Evolutionary conservation across 192 early-diverging fungal genomes (phyloP), one percentile per base, ranked within the genome.

Genomic region (Gryganskiella cystojenkinii): DNA sequence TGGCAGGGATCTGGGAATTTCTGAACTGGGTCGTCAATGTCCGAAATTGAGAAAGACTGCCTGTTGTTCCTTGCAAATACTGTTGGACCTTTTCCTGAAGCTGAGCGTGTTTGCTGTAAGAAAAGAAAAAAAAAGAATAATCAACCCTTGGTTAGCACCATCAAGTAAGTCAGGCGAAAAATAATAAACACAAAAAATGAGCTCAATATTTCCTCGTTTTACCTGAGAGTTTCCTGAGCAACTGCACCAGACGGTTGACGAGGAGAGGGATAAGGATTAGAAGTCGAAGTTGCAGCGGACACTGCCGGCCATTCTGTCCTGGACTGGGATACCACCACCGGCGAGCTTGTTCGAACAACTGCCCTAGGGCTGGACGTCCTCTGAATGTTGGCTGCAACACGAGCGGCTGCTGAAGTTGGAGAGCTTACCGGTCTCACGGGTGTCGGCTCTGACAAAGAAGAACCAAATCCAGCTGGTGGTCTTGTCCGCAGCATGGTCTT

Each of bases 1-100:
- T 67, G 33, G 66, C 71, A 37, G 71, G 66, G 4, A 90, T 78
- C 14, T 52, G 60, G 17, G 72, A 71, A 25, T 83, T 83, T 25
- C 84, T 81, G 53, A 80, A 87, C 7, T 81, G 71, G 10, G 82
- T 73, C 4, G 82, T 90, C 4, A 90, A 33, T 20, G 76, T 70
- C 33, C 83, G 74, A 73, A 88, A 90, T 47, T 81, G 79, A 9
- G 80, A 66, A 4, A 88, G 53, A 28, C 81, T 83, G 6, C 70
- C 64, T 1, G 73, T 27, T 45, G 78, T 44, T 28, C 71, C 57
- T 55, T 79, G 58, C 34, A 82, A 35, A 64, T 72, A 67, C 19
- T 58, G 53, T 19, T 56, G 69, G 7, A 88, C 62, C 56, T 76
- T 76, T 11, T 84, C 82, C 25, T 84, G 51, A 10, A 88, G 58